phyloP scores from a whole-genome alignment of 2,329 filamentous ascomycete genomes.

The Verticillium nonalfalfae region DNA sequence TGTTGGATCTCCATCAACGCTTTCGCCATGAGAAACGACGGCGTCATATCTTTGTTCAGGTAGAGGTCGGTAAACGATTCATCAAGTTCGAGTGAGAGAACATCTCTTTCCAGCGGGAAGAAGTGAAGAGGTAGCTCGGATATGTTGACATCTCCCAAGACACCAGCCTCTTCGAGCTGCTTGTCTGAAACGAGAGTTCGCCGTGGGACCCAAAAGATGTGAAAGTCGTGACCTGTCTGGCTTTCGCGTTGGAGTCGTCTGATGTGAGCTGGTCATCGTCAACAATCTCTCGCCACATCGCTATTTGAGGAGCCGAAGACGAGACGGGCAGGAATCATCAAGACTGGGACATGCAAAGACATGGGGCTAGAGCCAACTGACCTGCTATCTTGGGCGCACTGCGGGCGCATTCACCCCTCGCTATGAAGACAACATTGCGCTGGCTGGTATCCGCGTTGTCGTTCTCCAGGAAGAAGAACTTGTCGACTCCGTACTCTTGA shows the following conservation, averaged over 20 bases:
- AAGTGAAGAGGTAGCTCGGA: constrained; percentile 84
- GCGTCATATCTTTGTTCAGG: constrained; percentile 82
- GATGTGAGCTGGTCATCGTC: constrained; percentile 65
- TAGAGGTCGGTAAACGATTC: constrained; percentile 84
- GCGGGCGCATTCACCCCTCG: constrained; percentile 79
- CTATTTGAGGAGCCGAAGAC: constrained; percentile 45
- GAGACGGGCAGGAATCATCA: constrained; percentile 43
- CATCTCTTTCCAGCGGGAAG: constrained; percentile 83
- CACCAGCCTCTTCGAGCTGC: constrained; percentile 85
- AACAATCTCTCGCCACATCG: background rate
- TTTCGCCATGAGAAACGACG: constrained; percentile 82
- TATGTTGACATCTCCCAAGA: constrained; percentile 87
- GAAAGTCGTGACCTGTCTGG: constrained; percentile 89
- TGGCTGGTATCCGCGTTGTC: constrained; percentile 91
- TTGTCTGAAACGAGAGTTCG: constrained; percentile 88
- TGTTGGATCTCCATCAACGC: constrained; percentile 93
- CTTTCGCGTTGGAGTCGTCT: constrained; percentile 83
- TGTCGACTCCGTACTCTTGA: constrained; percentile 96
- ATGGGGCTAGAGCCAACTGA: constrained; percentile 27
- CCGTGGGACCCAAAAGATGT: constrained; percentile 91
- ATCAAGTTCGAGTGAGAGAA: constrained; percentile 85
- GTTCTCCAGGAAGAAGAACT: constrained; percentile 95
- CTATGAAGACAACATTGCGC: constrained; percentile 90
- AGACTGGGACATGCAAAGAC: constrained; percentile 1
- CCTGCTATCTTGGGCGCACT: constrained; percentile 84